phyloP scores from a whole-genome alignment of 306 rosid species.

The Geum urbanum region DNA sequence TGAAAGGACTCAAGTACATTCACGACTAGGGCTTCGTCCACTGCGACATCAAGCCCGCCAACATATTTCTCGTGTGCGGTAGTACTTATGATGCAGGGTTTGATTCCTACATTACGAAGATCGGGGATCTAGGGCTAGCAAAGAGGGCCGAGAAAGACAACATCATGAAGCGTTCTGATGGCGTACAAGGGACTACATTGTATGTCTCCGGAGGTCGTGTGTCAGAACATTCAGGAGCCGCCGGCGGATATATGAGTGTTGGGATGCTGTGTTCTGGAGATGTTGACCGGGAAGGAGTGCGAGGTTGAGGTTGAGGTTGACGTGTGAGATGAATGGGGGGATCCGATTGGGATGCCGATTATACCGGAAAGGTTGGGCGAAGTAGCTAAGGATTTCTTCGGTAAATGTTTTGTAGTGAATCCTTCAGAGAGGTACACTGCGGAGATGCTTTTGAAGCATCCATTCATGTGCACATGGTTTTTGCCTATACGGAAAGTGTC shows the following conservation, averaged over 20 bases:
- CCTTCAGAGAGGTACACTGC: constrained; percentile 17
- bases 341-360: not conserved
- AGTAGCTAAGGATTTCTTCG: constrained; percentile 10
- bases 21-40: constrained; percentile 20
- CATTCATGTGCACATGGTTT: not conserved
- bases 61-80: constrained; percentile 6
- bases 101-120: constrained; percentile 8
- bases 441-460: constrained; percentile 5
- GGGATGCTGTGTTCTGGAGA: constrained; percentile 14
- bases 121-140: constrained; percentile 17
- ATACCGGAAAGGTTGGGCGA: not conserved
- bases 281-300: constrained; percentile 14
- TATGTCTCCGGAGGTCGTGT: constrained; percentile 14
- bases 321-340: not conserved
- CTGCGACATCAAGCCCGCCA: constrained; percentile 19
- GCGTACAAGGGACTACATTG: not conserved
- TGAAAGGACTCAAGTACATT: constrained; percentile 1
- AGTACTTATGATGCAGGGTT: not conserved
- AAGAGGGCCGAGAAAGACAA: not conserved
- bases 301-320: not conserved
- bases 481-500: not conserved
- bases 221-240: constrained; percentile 2
- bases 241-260: constrained; percentile 23
- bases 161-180: not conserved
- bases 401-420: not conserved